These are phyloP conservation scores for Plasmodium gonderi DNA, from an alignment of 169 alveolate species.

Conservation along the genomic window DNA sequence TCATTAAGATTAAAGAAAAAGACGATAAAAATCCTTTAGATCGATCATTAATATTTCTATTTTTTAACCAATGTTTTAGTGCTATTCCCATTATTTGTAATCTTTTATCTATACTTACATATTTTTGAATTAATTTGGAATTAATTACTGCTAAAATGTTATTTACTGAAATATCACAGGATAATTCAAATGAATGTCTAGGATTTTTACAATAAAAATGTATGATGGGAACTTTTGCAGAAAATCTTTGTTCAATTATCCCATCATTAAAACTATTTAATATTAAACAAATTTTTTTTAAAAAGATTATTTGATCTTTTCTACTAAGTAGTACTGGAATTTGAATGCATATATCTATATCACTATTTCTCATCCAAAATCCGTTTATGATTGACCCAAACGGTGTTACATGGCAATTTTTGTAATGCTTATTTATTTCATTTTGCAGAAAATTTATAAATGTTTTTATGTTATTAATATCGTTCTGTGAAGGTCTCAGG, in stretches of 20 bases:
- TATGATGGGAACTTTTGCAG: constrained; percentile 86
- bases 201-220: constrained; percentile 78
- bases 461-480: constrained; percentile 33
- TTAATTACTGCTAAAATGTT: constrained; percentile 84
- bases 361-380: constrained; percentile 86
- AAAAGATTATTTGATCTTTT: constrained; percentile 78
- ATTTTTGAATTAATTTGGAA: constrained; percentile 83
- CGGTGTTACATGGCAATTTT: constrained; percentile 73
- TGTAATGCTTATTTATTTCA: constrained; percentile 68
- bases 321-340: constrained; percentile 81
- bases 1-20: constrained; percentile 85
- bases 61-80: constrained; percentile 86
- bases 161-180: constrained; percentile 86
- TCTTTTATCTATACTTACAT: constrained; percentile 85
- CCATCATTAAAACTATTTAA: constrained; percentile 80
- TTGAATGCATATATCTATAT: constrained; percentile 84
- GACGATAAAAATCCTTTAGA: constrained; percentile 87
- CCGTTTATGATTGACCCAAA: constrained; percentile 85
- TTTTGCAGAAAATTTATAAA: constrained; percentile 56
- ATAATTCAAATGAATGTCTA: constrained; percentile 36
- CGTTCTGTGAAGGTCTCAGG: constrained; percentile 57
- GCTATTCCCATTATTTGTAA: constrained; percentile 82
- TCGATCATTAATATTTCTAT: constrained; percentile 83
- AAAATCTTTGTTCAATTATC: constrained; percentile 82
- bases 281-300: constrained; percentile 79